These are phyloP conservation scores for Chalciporus piperatus DNA, from an alignment of 768 basidiomycete species.

Conservation along the genomic window DNA sequence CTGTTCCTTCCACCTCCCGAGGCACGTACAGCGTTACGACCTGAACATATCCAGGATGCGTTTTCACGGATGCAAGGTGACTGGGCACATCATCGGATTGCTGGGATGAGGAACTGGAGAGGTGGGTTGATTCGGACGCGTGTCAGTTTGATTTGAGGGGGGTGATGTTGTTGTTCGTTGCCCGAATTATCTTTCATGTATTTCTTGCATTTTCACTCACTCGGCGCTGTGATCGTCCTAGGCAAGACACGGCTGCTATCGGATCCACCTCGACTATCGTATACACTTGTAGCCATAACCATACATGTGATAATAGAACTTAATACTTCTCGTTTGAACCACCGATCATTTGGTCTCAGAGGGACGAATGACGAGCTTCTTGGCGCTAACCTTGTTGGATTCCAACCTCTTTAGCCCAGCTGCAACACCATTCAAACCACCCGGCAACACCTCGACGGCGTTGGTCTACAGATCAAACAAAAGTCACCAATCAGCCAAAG, in stretches of 20 bases:
- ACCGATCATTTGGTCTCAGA: conserved; percentile 31
- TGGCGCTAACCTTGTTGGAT: conserved; percentile 32
- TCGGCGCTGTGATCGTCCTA: not conserved
- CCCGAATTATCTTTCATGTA: not conserved
- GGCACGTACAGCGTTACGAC: conserved; percentile 70
- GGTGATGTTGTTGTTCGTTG: not conserved
- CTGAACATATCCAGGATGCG: conserved; percentile 89
- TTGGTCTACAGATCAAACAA: conserved; percentile 27
- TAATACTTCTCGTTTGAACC: conserved; percentile 8
- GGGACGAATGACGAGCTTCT: conserved; percentile 36
- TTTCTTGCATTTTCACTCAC: not conserved
- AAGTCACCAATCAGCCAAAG: too few relatives aligned
- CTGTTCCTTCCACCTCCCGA: conserved; percentile 82
- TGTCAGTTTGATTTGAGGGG: conserved; percentile 68
- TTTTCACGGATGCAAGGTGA: conserved; percentile 88
- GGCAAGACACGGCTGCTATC: not conserved
- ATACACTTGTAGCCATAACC: conserved; percentile 6
- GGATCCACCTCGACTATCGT: not conserved
- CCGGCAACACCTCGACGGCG: conserved; percentile 36
- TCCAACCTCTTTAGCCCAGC: conserved; percentile 32
- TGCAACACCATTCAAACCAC: conserved; percentile 34
- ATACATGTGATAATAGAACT: not conserved
- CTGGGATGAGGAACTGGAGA: conserved; percentile 88
- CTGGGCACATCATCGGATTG: conserved; percentile 76
- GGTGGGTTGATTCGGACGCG: conserved; percentile 79